Evolutionary conservation across 805 yeast species (phyloP), one percentile per base, ranked within the genome.

Genomic region (Candida qinlingensis): DNA sequence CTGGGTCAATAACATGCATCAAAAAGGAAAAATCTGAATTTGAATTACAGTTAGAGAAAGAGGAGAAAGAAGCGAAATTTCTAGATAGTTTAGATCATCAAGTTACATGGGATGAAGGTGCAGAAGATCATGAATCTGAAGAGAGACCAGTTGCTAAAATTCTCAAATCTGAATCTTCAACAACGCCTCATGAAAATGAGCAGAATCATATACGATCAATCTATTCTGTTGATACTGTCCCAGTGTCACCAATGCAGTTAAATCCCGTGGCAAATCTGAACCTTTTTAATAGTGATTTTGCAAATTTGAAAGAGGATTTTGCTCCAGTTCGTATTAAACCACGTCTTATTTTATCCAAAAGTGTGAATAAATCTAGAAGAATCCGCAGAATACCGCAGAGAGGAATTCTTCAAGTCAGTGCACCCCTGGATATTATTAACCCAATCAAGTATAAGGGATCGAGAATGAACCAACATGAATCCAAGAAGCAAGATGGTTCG

Each of bases 101-200:
- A 12, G 44, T 52, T 12, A 12, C 35, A 4, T 52, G 55, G 55
- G 46, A 47, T 38, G 44, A 33, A n/a, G 46, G 45, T 1, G 28
- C 26, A 10, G 28, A 41, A 19, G 19, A 19, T 19, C 3, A 19
- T 19, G 19, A 19, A 19, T 19, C 19, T 19, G 19, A 19, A 19
- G 19, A 19, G 19, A 19, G 19, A 19, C 19, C 19, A 19, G 19
- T 19, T 19, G 19, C 19, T 19, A 19, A 19, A 19, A 19, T 19
- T 19, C 19, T 19, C 3, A 19, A 19, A 19, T 2, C 19, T 19
- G 19, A 19, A 19, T 31, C 34, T 8, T 8, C 34, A 8, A 11
- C 3, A 31, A 31, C 34, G 34, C 34, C 34, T 8, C 34, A 31
- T 11, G 34, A 11, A 31, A 31, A 31, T 2, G 42, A 25, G 10